Conservation (phyloP, 2,329 filamentous ascomycete species). For the Aureobasidium subglaciale region DNA sequence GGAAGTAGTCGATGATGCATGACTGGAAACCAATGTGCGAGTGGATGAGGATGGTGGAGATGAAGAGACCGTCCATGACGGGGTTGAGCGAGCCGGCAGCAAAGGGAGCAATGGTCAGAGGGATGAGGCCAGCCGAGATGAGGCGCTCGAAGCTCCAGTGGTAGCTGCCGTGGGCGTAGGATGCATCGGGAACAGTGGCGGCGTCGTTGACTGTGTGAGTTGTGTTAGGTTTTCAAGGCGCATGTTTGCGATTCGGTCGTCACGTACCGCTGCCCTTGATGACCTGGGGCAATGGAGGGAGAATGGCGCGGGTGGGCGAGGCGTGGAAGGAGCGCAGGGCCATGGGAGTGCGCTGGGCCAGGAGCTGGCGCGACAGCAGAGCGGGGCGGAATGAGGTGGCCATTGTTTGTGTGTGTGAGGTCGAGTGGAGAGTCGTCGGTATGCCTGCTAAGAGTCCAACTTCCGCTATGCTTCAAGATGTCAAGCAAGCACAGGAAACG, state of each 20-base stretch:
- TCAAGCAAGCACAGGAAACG: neutral
- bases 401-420: constrained; percentile 33
- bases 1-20: constrained; percentile 86
- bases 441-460: neutral
- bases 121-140: constrained; percentile 73
- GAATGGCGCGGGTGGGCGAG: constrained; percentile 64
- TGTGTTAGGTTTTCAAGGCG: neutral
- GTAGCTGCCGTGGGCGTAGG: constrained; percentile 83
- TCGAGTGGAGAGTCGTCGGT: neutral
- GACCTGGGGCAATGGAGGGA: constrained; percentile 75
- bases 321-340: constrained; percentile 67
- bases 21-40: constrained; percentile 91
- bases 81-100: constrained; percentile 88
- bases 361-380: constrained; percentile 28
- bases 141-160: constrained; percentile 94
- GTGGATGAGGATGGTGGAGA: constrained; percentile 77
- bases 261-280: constrained; percentile 65
- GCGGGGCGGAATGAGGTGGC: constrained; percentile 41
- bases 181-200: constrained; percentile 62
- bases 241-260: neutral
- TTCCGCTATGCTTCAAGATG: constrained; percentile 1
- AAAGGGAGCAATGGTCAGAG: constrained; percentile 84
- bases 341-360: constrained; percentile 32
- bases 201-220: constrained; percentile 75
- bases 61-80: constrained; percentile 75